Base-by-base conservation (phyloP, 1,284 basidiomycete genomes). In the Ceratobasidium papillatum region DNA sequence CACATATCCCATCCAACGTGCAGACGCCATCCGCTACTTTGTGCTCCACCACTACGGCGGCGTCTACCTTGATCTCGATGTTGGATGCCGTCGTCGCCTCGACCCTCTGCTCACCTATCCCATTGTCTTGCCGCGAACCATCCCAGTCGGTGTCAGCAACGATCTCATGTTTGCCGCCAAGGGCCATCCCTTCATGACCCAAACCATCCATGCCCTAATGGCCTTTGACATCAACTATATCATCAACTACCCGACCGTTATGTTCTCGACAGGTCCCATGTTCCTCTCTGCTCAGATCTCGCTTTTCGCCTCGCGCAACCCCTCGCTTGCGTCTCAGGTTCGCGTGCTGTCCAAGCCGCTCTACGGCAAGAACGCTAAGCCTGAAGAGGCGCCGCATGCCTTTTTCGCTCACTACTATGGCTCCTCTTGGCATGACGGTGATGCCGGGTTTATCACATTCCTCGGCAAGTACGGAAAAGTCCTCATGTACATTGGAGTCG, bases 221-320 rank as follows among this genome's bases (percentile, higher is more conserved):
- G 91, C 91, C n/a, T 99, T 97, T 82, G 93, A 99, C 84, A 94
- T 97, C 83, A 88, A 90, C 72, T 99, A 94, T 89, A 82, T 98
- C 69, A 89, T 95, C 80, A 96, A 98, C 83, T 99, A 99, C 80
- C 97, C 98, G 38, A 99, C 97, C 43, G 97, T 99, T 84, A 99
- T 99, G 97, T 99, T 99, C 85, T 95, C 95, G 63, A 99, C 98
- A 0, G 97, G 97, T 0, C 91, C 95, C 81, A 95, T 96, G 94
- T 94, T 96, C 84, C 83, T 98, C 30, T 94, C 94, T 1, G 89
- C 93, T 25, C 90, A 97, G 82, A 94, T 95, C 82, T 90, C 93
- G 74, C 85, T 94, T 75, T 95, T 92, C 84, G 88, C 91, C 36
- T 86, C 93, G 41, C 87, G 91, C 22, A 91, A 94, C 76, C 90